Conservation (phyloP, 192 early-diverging fungal genomes). For the Backusella macrospora region DNA sequence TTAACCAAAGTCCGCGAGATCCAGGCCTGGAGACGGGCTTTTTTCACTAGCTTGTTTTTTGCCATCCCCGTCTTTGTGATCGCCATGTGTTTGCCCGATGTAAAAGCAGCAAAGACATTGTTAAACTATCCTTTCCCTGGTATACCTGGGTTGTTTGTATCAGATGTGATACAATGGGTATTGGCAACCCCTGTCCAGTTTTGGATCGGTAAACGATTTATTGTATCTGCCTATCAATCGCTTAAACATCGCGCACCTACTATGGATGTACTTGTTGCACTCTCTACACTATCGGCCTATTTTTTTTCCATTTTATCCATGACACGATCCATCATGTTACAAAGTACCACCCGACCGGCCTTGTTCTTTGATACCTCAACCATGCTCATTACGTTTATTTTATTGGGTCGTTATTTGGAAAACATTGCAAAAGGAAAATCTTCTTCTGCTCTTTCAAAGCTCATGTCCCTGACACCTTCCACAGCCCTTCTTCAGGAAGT, state of each 20-base stretch:
- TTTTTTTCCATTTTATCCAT: slow-evolving; percentile 80
- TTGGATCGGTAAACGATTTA: slow-evolving; percentile 81
- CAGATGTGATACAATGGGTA: slow-evolving; percentile 64
- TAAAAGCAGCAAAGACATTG: slow-evolving; percentile 32
- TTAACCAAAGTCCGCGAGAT: slow-evolving; percentile 86
- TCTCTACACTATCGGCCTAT: slow-evolving; percentile 87
- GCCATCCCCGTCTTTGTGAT: slow-evolving; percentile 82
- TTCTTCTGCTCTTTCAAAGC: slow-evolving; percentile 81
- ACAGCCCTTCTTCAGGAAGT: slow-evolving; percentile 60
- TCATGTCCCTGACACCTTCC: slow-evolving; percentile 89
- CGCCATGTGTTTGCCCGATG: slow-evolving; percentile 73
- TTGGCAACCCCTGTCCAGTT: slow-evolving; percentile 94
- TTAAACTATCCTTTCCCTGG: slow-evolving; percentile 42
- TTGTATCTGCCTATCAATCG: slow-evolving; percentile 76
- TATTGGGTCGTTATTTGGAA: slow-evolving; percentile 90
- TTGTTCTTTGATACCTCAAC: slow-evolving; percentile 94
- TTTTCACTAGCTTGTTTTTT: slow-evolving; percentile 70
- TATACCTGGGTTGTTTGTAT: slow-evolving; percentile 67
- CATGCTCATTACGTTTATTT: slow-evolving; percentile 91
- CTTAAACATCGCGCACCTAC: slow-evolving; percentile 80
- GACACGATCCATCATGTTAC: slow-evolving; percentile 59
- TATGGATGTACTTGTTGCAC: slow-evolving; percentile 92
- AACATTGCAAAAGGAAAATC: slow-evolving; percentile 96
- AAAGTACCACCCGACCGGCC: slow-evolving; percentile 59
- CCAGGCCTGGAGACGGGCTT: slow-evolving; percentile 70